phyloP scores from a whole-genome alignment of 495 filamentous ascomycete genomes.

The Wilcoxina mikolae region DNA sequence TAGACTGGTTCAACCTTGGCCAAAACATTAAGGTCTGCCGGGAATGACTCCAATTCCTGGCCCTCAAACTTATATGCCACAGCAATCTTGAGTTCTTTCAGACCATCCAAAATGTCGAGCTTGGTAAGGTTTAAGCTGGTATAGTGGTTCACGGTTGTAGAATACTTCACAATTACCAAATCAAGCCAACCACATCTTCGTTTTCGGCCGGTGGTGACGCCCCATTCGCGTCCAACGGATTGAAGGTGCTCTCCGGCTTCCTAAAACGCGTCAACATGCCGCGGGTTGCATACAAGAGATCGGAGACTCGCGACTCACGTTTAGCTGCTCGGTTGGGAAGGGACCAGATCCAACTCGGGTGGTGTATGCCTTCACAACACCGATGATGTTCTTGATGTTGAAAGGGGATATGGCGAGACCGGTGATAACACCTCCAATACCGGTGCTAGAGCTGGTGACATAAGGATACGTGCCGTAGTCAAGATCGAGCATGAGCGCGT shows the following conservation, averaged over 20 bases:
- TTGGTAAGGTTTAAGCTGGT: slow-evolving; percentile 71
- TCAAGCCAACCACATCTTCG: slow-evolving; percentile 86
- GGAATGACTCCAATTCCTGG: slow-evolving; percentile 44
- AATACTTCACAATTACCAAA: slow-evolving; percentile 72
- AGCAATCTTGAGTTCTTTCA: slow-evolving; percentile 65
- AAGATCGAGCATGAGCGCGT: slow-evolving; percentile 69
- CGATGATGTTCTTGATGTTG: slow-evolving; percentile 51
- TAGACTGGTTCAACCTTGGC: slow-evolving; percentile 49
- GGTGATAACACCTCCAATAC: slow-evolving; percentile 61
- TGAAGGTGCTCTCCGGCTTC: slow-evolving; percentile 50
- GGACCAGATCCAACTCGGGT: slow-evolving; percentile 66
- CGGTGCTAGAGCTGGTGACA: slow-evolving; percentile 66
- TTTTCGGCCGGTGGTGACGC: slow-evolving; percentile 69
- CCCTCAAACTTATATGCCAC: slow-evolving; percentile 51
- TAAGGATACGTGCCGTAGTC: slow-evolving; percentile 73
- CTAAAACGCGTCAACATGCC: slow-evolving; percentile 9
- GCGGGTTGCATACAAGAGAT: background rate
- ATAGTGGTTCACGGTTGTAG: slow-evolving; percentile 55
- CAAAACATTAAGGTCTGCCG: slow-evolving; percentile 52
- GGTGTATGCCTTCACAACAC: slow-evolving; percentile 75
- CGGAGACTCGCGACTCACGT: slow-evolving; percentile 28
- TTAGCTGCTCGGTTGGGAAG: slow-evolving; percentile 70
- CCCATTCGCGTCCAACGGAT: slow-evolving; percentile 49
- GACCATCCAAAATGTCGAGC: slow-evolving; percentile 72
- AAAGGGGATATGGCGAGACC: slow-evolving; percentile 46